A percentile compares a stretch with the other conserved stretches of the same genome.
phyloP scores from a whole-genome alignment of 2,329 filamentous ascomycete genomes.

The Biscogniauxia marginata region DNA sequence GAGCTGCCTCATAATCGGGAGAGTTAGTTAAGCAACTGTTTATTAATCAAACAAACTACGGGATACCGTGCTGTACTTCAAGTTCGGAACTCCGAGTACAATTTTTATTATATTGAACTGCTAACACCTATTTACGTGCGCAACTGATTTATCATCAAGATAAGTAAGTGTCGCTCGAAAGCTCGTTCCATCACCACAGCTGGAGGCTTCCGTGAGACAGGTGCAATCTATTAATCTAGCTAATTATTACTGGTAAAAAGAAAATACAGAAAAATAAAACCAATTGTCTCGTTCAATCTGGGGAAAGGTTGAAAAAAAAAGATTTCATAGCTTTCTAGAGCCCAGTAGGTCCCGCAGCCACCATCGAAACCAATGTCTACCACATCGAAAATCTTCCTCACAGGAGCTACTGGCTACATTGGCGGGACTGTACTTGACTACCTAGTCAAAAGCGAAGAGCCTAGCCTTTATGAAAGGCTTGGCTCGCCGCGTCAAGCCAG shows the following conservation, averaged over 20 bases:
- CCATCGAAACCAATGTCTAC: not conserved
- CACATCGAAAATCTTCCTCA: constrained; percentile 7
- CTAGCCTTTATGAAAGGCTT: constrained; percentile 34
- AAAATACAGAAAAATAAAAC: too few species aligned
- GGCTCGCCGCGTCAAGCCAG: constrained; percentile 22
- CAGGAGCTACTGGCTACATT: constrained; percentile 19
- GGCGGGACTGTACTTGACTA: constrained; percentile 18
- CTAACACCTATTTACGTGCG: too few species aligned
- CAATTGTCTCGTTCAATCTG: too few species aligned
- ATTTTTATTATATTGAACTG: not conserved
- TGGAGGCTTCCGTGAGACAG: too few species aligned
- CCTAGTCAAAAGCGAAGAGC: constrained; percentile 6
- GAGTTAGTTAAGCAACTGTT: not conserved
- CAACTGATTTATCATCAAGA: too few species aligned
- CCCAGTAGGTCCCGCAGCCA: not conserved
- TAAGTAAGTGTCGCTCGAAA: too few species aligned
- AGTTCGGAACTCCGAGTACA: not conserved
- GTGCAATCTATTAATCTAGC: too few species aligned
- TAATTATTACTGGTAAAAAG: too few species aligned
- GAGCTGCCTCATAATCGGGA: not conserved
- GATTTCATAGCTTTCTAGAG: too few species aligned
- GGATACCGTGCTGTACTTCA: not conserved
- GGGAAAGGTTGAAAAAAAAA: too few species aligned
- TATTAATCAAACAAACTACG: not conserved
- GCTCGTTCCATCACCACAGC: too few species aligned